These are phyloP conservation scores for Nicotiana noctiflora DNA, from an alignment of 257 asterid species.

Conservation along the genomic window DNA sequence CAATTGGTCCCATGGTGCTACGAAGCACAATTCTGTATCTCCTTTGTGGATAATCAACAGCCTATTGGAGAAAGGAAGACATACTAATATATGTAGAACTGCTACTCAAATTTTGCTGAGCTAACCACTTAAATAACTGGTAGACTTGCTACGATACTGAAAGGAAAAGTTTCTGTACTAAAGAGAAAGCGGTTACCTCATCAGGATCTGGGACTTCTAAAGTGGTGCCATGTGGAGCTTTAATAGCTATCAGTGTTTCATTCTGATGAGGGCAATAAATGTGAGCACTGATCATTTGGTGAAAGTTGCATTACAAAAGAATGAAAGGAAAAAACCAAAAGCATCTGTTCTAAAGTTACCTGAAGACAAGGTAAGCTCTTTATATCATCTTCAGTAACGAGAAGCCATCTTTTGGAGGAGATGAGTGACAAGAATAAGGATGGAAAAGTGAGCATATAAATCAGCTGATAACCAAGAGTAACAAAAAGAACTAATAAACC, in stretches of 20 bases:
- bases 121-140: neutral
- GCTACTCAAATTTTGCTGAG: neutral
- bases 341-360: slow-evolving; percentile 31
- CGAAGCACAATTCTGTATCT: slow-evolving; percentile 68
- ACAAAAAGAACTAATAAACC: neutral
- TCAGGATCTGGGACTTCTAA: slow-evolving; percentile 96
- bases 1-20: slow-evolving; percentile 88
- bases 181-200: slow-evolving; percentile 46
- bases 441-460: slow-evolving; percentile 1
- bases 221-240: slow-evolving; percentile 96
- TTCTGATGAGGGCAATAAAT: slow-evolving; percentile 38
- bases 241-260: slow-evolving; percentile 85
- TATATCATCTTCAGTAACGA: slow-evolving; percentile 85
- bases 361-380: slow-evolving; percentile 76
- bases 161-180: neutral
- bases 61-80: slow-evolving; percentile 35
- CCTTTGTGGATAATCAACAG: slow-evolving; percentile 82
- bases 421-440: neutral
- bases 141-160: neutral
- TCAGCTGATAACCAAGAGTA: neutral
- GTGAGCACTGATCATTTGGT: neutral
- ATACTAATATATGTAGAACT: neutral
- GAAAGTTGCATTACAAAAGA: neutral
- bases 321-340: neutral
- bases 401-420: slow-evolving; percentile 59